phyloP scores from a whole-genome alignment of 2,329 filamentous ascomycete species.

The Venturia aucupariae region DNA sequence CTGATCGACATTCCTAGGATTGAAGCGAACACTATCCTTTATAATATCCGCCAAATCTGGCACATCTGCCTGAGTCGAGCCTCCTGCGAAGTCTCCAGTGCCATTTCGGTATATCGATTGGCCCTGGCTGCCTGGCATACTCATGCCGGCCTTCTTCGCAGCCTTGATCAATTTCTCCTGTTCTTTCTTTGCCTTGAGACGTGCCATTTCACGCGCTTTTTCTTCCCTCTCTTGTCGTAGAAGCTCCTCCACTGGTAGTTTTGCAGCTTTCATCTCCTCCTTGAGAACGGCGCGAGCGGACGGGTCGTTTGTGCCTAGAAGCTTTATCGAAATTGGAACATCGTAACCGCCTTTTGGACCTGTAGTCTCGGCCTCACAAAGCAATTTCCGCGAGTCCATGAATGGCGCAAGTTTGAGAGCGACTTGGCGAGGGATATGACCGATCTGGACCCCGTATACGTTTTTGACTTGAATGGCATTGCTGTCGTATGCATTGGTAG shows the following conservation, averaged over 20 bases:
- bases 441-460: conserved; percentile 62
- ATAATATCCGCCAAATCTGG: conserved; percentile 55
- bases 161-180: conserved; percentile 35
- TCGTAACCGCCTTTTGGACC: conserved; percentile 60
- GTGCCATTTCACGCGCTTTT: conserved; percentile 27
- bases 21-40: conserved; percentile 55
- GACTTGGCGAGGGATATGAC: conserved; percentile 60
- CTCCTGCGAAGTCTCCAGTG: conserved; percentile 24
- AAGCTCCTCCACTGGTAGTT: conserved; percentile 41
- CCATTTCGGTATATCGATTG: conserved; percentile 16
- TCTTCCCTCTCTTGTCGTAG: conserved; percentile 43
- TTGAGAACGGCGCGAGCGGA: conserved; percentile 26
- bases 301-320: conserved; percentile 59
- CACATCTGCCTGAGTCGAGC: conserved; percentile 20
- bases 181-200: conserved; percentile 32
- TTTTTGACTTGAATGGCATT: conserved; percentile 77
- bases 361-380: conserved; percentile 60
- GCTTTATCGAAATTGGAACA: conserved; percentile 58
- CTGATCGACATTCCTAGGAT: conserved; percentile 54
- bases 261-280: conserved; percentile 53
- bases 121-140: conserved; percentile 22
- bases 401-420: conserved; percentile 66
- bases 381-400: conserved; percentile 40
- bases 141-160: conserved; percentile 26
- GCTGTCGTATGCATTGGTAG: conserved; percentile 57